Conservation (phyloP, 192 early-diverging fungal species). For the Coemansia sp. region DNA sequence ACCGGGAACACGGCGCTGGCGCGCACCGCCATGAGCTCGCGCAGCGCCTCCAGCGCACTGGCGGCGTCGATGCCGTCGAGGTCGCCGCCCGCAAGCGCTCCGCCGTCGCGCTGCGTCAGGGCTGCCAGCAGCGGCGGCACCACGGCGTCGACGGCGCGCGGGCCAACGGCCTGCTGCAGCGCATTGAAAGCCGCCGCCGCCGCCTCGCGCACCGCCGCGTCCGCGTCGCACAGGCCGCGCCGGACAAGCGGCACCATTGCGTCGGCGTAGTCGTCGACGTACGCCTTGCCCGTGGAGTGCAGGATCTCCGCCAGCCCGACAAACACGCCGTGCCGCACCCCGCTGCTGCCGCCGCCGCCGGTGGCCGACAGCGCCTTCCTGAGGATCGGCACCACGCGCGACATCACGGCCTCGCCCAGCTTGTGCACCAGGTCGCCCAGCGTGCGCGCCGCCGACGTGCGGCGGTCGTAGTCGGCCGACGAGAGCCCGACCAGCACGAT, state of each 20-base stretch:
- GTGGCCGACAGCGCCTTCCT: slow-evolving; percentile 66
- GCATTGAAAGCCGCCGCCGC: slow-evolving; percentile 93
- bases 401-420: slow-evolving; percentile 87
- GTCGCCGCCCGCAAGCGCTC: background rate
- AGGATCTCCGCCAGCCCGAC: slow-evolving; percentile 93
- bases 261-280: slow-evolving; percentile 83
- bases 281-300: slow-evolving; percentile 74
- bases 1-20: slow-evolving; percentile 98
- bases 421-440: slow-evolving; percentile 93
- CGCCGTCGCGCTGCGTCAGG: slow-evolving; percentile 53
- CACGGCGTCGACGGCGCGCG: slow-evolving; percentile 91
- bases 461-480: slow-evolving; percentile 72
- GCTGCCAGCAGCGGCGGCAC: slow-evolving; percentile 86
- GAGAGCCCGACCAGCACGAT: slow-evolving; percentile 85
- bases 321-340: slow-evolving; percentile 86
- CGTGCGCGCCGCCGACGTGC: slow-evolving; percentile 86
- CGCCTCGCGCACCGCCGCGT: slow-evolving; percentile 85
- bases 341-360: slow-evolving; percentile 52
- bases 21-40: slow-evolving; percentile 97
- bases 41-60: slow-evolving; percentile 91
- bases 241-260: slow-evolving; percentile 82
- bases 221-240: slow-evolving; percentile 83
- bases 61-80: slow-evolving; percentile 35
- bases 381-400: slow-evolving; percentile 90
- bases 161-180: slow-evolving; percentile 86